Percentiles rank a stretch among this genome's conserved stretches.
Evolutionary conservation across 208 protist species (phyloP).

Genomic region (Leishmania tropica): DNA sequence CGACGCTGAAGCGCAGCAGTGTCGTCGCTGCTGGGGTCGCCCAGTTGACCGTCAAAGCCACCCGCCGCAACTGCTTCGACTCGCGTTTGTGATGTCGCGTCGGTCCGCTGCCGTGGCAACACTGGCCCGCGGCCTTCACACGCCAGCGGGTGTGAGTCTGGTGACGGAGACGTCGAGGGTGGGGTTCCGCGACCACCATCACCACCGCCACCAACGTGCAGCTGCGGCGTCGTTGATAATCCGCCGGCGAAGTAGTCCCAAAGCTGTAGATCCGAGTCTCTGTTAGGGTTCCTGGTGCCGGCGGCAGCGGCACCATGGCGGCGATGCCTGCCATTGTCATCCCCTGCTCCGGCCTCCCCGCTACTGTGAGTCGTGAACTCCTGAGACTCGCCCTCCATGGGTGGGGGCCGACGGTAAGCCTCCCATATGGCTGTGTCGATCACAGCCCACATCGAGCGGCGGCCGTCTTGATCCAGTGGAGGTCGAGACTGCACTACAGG

Average conservation of each 20-base stretch:
- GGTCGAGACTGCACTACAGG: neutral
- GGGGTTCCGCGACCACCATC: neutral
- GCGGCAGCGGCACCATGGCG: neutral
- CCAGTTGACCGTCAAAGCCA: neutral
- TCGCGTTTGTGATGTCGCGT: neutral
- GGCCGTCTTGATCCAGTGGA: conserved; percentile 5
- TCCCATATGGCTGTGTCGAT: conserved; percentile 24
- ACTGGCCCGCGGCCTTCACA: neutral
- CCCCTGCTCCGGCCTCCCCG: no score
- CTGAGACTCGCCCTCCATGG: neutral
- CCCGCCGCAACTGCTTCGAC: neutral
- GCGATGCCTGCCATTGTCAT: neutral
- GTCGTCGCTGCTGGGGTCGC: neutral
- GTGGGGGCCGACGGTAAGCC: conserved; percentile 3
- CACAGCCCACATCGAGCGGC: conserved; percentile 15
- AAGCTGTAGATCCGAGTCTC: conserved; percentile 15
- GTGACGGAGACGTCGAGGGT: neutral
- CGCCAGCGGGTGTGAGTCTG: neutral
- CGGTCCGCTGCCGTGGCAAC: neutral
- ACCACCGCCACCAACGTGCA: conserved; percentile 2
- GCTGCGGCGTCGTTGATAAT: neutral
- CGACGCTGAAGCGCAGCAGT: neutral
- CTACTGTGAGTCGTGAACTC: neutral
- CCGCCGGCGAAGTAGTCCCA: conserved; percentile 29
- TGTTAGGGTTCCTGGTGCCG: no score